Conservation (phyloP, 768 basidiomycete genomes). For the Leccinum sublutescens region DNA sequence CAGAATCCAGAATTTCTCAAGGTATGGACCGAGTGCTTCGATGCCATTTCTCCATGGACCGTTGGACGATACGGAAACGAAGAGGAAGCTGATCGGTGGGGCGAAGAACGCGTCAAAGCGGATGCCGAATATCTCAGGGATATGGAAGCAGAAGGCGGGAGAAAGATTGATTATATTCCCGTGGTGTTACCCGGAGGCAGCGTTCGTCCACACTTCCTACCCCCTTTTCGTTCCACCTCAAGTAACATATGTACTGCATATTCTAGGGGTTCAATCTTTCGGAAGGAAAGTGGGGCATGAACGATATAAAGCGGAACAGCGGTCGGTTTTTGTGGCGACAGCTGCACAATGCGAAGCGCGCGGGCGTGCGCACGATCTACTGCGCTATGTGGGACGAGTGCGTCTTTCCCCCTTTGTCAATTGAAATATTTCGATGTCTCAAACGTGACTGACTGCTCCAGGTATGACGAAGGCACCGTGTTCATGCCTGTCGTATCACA, state of each 20-base stretch:
- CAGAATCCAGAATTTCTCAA: conserved; percentile 60
- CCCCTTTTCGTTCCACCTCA: neutral
- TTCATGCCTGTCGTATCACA: conserved; percentile 70
- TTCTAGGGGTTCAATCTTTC: conserved; percentile 68
- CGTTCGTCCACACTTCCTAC: conserved; percentile 42
- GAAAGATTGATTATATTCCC: conserved; percentile 78
- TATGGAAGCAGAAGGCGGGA: conserved; percentile 43
- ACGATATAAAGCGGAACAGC: conserved; percentile 68
- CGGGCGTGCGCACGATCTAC: conserved; percentile 65
- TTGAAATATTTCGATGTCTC: neutral
- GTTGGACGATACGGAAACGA: conserved; percentile 66
- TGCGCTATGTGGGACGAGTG: conserved; percentile 90
- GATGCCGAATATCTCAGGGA: conserved; percentile 61
- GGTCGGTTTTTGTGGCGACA: conserved; percentile 82
- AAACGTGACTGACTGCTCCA: conserved; percentile 24
- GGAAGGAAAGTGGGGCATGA: conserved; percentile 67
- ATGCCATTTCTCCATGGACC: conserved; percentile 82
- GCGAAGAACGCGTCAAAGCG: conserved; percentile 56
- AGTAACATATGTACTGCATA: neutral
- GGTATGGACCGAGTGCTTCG: conserved; percentile 76
- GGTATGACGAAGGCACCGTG: conserved; percentile 84
- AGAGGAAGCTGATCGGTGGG: conserved; percentile 62
- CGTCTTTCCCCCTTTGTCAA: conserved; percentile 11
- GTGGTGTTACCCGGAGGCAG: conserved; percentile 82
- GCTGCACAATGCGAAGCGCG: conserved; percentile 62